Percentiles rank a stretch among this genome's conserved stretches.
Evolutionary conservation across 2,329 filamentous ascomycete species (phyloP).

Genomic region (Lachnellula subtilissima): DNA sequence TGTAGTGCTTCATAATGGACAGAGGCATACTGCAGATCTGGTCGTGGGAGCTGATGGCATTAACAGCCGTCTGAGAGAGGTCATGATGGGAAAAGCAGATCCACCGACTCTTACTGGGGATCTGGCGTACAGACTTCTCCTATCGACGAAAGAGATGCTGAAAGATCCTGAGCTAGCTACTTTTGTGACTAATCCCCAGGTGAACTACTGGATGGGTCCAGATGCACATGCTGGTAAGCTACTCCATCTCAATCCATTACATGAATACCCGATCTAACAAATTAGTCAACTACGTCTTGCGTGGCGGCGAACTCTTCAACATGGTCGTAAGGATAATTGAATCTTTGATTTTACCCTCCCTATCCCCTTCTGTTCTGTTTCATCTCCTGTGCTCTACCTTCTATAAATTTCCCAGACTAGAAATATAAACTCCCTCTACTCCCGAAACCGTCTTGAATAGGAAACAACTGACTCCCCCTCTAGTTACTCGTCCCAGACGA

Average conservation of each 20-base stretch:
- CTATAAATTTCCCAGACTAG: no score
- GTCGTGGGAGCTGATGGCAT: constrained; percentile 40
- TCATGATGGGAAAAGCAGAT: constrained; percentile 40
- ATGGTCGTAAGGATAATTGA: constrained; percentile 30
- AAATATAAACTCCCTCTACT: no score
- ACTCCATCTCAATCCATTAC: not conserved
- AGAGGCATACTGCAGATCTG: constrained; percentile 32
- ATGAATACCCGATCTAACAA: not conserved
- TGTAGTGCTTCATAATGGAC: constrained; percentile 26
- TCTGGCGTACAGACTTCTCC: constrained; percentile 42
- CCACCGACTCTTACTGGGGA: constrained; percentile 43
- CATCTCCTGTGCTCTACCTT: no score
- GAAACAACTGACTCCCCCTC: no score
- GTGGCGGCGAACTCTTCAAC: constrained; percentile 40
- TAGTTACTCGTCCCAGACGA: constrained; percentile 36
- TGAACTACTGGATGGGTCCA: constrained; percentile 45
- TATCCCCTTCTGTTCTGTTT: no score
- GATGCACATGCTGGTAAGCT: constrained; percentile 41
- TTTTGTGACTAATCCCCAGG: constrained; percentile 36
- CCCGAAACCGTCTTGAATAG: no score
- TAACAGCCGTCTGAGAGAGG: constrained; percentile 35
- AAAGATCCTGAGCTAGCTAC: constrained; percentile 38
- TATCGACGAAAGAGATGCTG: constrained; percentile 39
- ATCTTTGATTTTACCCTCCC: no score
- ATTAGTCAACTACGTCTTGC: constrained; percentile 41